Base-by-base conservation (phyloP, 768 basidiomycete species). In the Panaeolus cyanescens region DNA sequence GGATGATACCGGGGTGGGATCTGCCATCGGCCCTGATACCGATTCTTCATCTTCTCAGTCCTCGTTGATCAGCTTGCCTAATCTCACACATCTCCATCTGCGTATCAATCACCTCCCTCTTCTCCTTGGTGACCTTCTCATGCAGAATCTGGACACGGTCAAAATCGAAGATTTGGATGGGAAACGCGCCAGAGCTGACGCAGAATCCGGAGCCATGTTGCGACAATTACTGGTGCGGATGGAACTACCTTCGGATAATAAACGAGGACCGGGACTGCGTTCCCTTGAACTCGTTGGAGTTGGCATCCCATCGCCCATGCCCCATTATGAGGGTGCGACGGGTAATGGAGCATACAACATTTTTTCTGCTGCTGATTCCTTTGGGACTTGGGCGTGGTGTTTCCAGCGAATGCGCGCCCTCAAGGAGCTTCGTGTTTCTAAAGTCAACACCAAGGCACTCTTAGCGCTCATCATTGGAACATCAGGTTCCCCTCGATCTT, bases 151-250 rank as follows among this genome's bases (percentile, higher is more conserved):
- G 50, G 65, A 61, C 17, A 58, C 55, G 8, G 68, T 80, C 20
- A 68, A 63, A 54, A 64, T 80, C 33, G 70, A 73, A 45, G 77
- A 77, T 57, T 65, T 79, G 28, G 77, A 79, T 56, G 77, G 75
- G 17, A 72, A 68, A 39, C 65, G 75, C 2, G 32, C 61, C 1
- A 60, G 67, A 5, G 70, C 71, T 15, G 72, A 72, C 6, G 54
- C 59, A n/a, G 72, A 76, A 54, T 72, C 70, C 12, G 74, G 67
- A 2, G 56, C 54, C 0, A 68, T 70, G 15, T 61, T 78, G 20
- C 64, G 69, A 2, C 67, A 70, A 45, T 54, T 77, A 30, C 64
- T 78, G 8, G 66, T 73, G 13, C 70, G 75, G 32, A 75, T 71
- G 73, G 74, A 74, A 40, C 58, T 72, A 19, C 69, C 70, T 12